phyloP scores from a whole-genome alignment of 2,329 filamentous ascomycete species.

The Ophiocordyceps camponoti-rufipedis region DNA sequence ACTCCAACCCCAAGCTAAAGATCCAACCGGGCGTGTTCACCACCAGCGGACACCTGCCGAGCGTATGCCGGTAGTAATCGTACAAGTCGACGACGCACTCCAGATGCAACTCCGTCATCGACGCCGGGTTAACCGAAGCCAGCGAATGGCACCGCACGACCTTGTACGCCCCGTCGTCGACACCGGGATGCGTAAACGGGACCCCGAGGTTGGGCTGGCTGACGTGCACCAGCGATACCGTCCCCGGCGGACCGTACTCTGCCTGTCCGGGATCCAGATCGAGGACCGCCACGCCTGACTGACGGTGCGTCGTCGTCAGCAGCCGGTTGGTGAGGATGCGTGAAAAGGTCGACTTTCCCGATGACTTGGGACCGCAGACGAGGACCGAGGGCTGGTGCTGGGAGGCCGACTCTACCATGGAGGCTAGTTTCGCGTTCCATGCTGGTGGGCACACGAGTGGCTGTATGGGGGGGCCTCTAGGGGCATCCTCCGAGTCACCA shows the following conservation, averaged over 20 bases:
- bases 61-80: constrained; percentile 30
- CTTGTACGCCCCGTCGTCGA: constrained; percentile 12
- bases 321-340: constrained; percentile 48
- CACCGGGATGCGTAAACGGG: constrained; percentile 42
- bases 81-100: constrained; percentile 46
- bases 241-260: constrained; percentile 53
- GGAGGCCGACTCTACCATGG: constrained; percentile 15
- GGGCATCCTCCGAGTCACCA: constrained; percentile 31
- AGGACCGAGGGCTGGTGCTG: constrained; percentile 26
- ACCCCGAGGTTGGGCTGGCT: constrained; percentile 43
- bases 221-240: constrained; percentile 48
- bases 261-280: constrained; percentile 66
- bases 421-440: constrained; percentile 42
- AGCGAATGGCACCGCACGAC: constrained; percentile 47
- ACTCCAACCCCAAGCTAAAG: constrained; percentile 48
- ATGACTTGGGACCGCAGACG: constrained; percentile 51
- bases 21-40: constrained; percentile 65
- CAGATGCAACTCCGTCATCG: constrained; percentile 49
- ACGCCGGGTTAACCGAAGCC: constrained; percentile 44
- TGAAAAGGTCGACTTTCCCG: constrained; percentile 61
- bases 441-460: constrained; percentile 36
- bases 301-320: constrained; percentile 24
- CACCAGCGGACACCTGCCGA: constrained; percentile 36
- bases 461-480: constrained; percentile 30
- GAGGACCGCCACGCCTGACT: constrained; percentile 33